Conservation (phyloP, 192 early-diverging fungal species). For the Rhizophlyctis rosea region DNA sequence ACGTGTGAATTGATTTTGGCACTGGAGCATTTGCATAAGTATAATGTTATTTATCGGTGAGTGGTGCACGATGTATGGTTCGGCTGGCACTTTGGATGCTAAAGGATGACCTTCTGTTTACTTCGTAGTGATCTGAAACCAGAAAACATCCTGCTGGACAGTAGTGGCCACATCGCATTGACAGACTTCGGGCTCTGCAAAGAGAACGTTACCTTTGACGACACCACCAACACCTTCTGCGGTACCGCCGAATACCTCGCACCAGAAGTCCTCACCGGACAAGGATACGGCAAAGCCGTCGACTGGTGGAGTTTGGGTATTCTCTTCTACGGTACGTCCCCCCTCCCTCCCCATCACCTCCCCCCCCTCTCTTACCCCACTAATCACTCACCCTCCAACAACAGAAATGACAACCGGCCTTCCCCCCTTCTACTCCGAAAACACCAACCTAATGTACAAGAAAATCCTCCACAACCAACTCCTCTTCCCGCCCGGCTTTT, state of each 20-base stretch:
- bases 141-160: constrained; percentile 73
- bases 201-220: constrained; percentile 53
- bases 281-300: constrained; percentile 85
- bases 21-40: constrained; percentile 92
- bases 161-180: constrained; percentile 92
- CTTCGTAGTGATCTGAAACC: constrained; percentile 82
- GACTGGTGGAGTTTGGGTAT: constrained; percentile 99
- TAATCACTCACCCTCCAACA: too few relatives aligned
- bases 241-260: constrained; percentile 99
- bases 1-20: constrained; percentile 94
- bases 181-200: constrained; percentile 99
- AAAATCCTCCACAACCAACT: constrained; percentile 55
- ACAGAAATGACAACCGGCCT: constrained; percentile 59
- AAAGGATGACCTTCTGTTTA: neutral
- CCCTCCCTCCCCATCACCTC: too few relatives aligned
- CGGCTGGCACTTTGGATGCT: too few relatives aligned
- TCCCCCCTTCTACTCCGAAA: constrained; percentile 61
- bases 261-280: constrained; percentile 95
- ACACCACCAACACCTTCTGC: constrained; percentile 91
- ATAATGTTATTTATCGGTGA: constrained; percentile 96
- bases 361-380: too few relatives aligned
- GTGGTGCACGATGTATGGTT: constrained; percentile 80
- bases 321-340: constrained; percentile 97
- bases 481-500: constrained; percentile 47
- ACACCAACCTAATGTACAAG: constrained; percentile 58